Percentiles rank a stretch among this genome's conserved stretches.
Conservation (phyloP, 352 stramenopile genomes). For the Globisporangium carolinianum region DNA sequence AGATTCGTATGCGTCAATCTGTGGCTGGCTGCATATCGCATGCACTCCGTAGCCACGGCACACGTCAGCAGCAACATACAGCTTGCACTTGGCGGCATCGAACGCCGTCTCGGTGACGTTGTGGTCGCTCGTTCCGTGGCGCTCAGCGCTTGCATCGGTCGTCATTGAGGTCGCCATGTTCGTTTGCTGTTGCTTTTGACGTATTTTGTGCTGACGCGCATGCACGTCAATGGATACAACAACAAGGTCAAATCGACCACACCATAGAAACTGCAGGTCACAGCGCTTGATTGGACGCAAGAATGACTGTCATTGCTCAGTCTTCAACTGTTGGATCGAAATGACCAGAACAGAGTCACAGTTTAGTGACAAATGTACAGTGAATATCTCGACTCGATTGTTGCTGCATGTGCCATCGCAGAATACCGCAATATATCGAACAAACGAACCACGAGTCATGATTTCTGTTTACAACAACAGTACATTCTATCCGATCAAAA, state of each 20-base stretch:
- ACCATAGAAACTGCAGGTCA: conserved; percentile 15
- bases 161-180: too few relatives aligned
- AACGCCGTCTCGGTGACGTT: conserved; percentile 75
- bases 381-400: too few relatives aligned
- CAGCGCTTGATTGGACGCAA: conserved; percentile 54
- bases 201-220: neutral
- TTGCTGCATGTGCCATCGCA: too few relatives aligned
- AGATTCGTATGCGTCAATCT: neutral
- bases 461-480: too few relatives aligned
- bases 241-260: neutral
- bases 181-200: neutral
- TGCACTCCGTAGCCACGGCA: neutral
- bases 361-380: too few relatives aligned
- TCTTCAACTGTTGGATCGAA: neutral
- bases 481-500: too few relatives aligned
- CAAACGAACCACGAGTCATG: too few relatives aligned
- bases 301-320: conserved; percentile 38
- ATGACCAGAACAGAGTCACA: too few relatives aligned
- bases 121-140: conserved; percentile 51
- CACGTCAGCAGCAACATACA: conserved; percentile 25
- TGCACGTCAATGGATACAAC: neutral
- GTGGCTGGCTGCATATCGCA: neutral
- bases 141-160: neutral
- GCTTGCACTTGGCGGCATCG: conserved; percentile 70
- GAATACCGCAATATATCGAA: too few relatives aligned